A percentile compares a stretch with the other conserved stretches of the same genome.
These are phyloP conservation scores for Globisporangium spiculum DNA, from an alignment of 352 stramenopile genomes.

Conservation along the genomic window DNA sequence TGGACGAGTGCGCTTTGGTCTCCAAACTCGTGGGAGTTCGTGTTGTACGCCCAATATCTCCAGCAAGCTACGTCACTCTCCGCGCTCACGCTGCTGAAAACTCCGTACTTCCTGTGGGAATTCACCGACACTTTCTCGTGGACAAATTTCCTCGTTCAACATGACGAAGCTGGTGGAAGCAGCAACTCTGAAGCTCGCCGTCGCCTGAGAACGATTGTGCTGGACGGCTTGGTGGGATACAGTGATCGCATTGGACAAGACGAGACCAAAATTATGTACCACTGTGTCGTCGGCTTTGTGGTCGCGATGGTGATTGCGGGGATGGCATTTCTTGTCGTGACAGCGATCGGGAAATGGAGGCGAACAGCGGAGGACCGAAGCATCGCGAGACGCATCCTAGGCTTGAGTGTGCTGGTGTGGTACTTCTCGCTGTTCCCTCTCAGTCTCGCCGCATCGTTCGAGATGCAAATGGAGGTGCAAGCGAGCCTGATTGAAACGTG, in stretches of 20 bases:
- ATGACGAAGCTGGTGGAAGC: slow-evolving; percentile 2
- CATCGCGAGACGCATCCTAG: slow-evolving; percentile 30
- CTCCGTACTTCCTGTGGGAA: slow-evolving; percentile 32
- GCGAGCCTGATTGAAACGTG: slow-evolving; percentile 19
- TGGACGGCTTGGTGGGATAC: slow-evolving; percentile 28
- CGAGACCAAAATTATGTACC: slow-evolving; percentile 24
- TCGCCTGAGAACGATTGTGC: slow-evolving; percentile 20
- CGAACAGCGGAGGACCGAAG: slow-evolving; percentile 10
- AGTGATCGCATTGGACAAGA: slow-evolving; percentile 30
- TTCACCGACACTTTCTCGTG: slow-evolving; percentile 49
- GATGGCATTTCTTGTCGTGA: slow-evolving; percentile 17
- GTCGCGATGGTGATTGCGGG: slow-evolving; percentile 22
- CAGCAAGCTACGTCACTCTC: slow-evolving; percentile 43
- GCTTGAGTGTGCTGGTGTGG: slow-evolving; percentile 38
- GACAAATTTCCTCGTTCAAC: slow-evolving; percentile 41
- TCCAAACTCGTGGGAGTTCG: slow-evolving; percentile 48
- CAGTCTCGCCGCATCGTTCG: slow-evolving; percentile 30
- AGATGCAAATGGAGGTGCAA: slow-evolving; percentile 26
- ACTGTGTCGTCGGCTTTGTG: slow-evolving; percentile 26
- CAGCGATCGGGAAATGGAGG: slow-evolving; percentile 5
- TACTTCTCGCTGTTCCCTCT: slow-evolving; percentile 41
- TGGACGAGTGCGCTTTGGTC: slow-evolving; percentile 17
- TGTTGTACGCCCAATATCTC: slow-evolving; percentile 40
- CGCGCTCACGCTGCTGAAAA: slow-evolving; percentile 31
- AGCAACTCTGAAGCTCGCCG: slow-evolving; percentile 2